These are phyloP conservation scores for Orbilia oligospora DNA, from an alignment of 2,329 filamentous ascomycete genomes.

Conservation along the genomic window DNA sequence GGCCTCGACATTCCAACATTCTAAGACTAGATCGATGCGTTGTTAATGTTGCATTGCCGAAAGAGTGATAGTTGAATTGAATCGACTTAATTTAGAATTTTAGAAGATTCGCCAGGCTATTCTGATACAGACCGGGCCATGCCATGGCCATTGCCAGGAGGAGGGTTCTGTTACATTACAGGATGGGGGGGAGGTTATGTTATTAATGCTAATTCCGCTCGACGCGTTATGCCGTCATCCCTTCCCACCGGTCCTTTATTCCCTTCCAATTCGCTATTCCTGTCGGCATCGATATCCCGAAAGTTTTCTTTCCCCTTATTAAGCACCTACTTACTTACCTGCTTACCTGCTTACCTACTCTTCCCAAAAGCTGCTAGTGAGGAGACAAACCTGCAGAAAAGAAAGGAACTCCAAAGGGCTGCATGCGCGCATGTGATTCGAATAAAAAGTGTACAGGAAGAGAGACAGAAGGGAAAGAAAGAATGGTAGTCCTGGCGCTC, in stretches of 20 bases:
- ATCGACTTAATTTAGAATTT: too few species aligned
- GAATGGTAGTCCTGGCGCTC: slow-evolving; percentile 14
- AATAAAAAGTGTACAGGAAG: neutral
- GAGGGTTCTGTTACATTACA: too few species aligned
- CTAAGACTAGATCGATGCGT: neutral
- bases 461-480: too few species aligned
- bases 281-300: slow-evolving; percentile 25
- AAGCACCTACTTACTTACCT: neutral
- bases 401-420: too few species aligned
- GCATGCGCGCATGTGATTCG: slow-evolving; percentile 17
- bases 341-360: too few species aligned
- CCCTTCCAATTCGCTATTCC: slow-evolving; percentile 12
- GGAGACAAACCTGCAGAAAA: too few species aligned
- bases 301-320: neutral
- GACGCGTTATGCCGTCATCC: slow-evolving; percentile 33
- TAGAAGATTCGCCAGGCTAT: too few species aligned
- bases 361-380: too few species aligned
- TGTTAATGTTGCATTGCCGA: slow-evolving; percentile 5
- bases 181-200: too few species aligned
- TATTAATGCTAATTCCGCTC: neutral
- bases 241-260: neutral
- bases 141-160: too few species aligned
- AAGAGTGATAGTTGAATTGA: neutral
- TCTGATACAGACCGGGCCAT: too few species aligned
- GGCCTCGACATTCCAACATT: neutral